Conservation (phyloP, 306 rosid species). For the Carpinus viminea region DNA sequence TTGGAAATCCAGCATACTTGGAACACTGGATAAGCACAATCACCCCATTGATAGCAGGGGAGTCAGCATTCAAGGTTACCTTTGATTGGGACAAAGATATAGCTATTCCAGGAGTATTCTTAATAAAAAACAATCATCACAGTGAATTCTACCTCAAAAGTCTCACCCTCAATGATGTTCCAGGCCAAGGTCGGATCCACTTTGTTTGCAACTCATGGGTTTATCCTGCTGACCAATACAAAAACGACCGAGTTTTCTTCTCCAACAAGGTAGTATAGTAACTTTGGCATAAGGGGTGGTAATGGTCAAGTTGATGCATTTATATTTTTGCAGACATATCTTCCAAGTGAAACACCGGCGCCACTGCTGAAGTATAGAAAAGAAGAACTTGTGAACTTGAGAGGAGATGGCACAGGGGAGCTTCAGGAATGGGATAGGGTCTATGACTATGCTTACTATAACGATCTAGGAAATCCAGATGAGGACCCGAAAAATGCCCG, state of each 20-base stretch:
- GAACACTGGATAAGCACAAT: conserved; percentile 54
- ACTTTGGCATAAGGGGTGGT: too few relatives aligned
- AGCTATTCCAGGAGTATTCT: conserved; percentile 73
- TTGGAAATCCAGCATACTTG: conserved; percentile 60
- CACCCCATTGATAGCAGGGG: conserved; percentile 46
- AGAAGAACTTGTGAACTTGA: conserved; percentile 62
- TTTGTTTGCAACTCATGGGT: conserved; percentile 88
- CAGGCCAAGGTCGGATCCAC: conserved; percentile 60
- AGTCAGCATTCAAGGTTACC: conserved; percentile 49
- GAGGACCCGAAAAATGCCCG: conserved; percentile 48
- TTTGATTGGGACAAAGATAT: conserved; percentile 65
- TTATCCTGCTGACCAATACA: conserved; percentile 59
- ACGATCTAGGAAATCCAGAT: conserved; percentile 66
- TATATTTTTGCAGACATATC: conserved; percentile 50
- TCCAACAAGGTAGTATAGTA: conserved; percentile 54
- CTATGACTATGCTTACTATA: conserved; percentile 76
- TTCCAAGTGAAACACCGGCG: conserved; percentile 66
- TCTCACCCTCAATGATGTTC: conserved; percentile 67
- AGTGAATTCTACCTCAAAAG: conserved; percentile 65
- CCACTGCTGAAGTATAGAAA: conserved; percentile 62
- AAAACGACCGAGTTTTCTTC: conserved; percentile 72
- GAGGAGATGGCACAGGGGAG: conserved; percentile 65
- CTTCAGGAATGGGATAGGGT: conserved; percentile 75
- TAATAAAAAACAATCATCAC: conserved; percentile 61
- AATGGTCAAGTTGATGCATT: neutral